phyloP scores from a whole-genome alignment of 2,329 filamentous ascomycete species.

The Ophiobolus disseminans region DNA sequence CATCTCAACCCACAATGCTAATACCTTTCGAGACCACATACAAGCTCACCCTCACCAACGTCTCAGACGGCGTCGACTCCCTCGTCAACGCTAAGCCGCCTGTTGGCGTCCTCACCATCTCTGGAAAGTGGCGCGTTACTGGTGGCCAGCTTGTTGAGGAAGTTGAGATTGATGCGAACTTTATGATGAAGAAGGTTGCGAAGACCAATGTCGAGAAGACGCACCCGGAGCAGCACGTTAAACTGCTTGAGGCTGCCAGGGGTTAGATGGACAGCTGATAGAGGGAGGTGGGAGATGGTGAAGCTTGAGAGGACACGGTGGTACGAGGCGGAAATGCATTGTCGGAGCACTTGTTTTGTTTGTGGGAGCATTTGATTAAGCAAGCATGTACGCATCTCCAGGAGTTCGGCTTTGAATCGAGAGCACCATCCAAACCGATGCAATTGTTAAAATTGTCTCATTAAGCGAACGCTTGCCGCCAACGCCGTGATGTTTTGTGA shows the following conservation, averaged over 20 bases:
- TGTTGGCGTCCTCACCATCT: conserved; percentile 48
- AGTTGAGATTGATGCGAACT: conserved; percentile 52
- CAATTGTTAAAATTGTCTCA: neutral
- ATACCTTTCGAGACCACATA: conserved; percentile 43
- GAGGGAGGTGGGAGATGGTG: neutral
- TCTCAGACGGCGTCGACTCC: conserved; percentile 42
- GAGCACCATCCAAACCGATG: neutral
- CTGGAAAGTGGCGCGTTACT: conserved; percentile 48
- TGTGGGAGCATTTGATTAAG: neutral
- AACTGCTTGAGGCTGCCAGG: conserved; percentile 42
- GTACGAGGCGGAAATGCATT: neutral
- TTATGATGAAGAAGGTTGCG: conserved; percentile 53
- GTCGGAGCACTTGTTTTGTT: neutral
- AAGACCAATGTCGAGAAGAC: conserved; percentile 52
- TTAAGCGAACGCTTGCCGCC: neutral
- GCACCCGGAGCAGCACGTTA: conserved; percentile 47
- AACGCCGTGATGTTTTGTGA: no score
- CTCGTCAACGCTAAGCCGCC: conserved; percentile 51
- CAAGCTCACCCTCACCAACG: conserved; percentile 51
- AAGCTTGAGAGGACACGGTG: neutral
- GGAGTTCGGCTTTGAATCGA: neutral
- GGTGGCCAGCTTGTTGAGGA: conserved; percentile 45
- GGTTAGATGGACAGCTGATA: conserved; percentile 14
- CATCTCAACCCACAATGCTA: neutral
- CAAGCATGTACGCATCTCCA: neutral